Conservation (phyloP, 1,139 yeast genomes). For the Tardiomyces blankii region DNA sequence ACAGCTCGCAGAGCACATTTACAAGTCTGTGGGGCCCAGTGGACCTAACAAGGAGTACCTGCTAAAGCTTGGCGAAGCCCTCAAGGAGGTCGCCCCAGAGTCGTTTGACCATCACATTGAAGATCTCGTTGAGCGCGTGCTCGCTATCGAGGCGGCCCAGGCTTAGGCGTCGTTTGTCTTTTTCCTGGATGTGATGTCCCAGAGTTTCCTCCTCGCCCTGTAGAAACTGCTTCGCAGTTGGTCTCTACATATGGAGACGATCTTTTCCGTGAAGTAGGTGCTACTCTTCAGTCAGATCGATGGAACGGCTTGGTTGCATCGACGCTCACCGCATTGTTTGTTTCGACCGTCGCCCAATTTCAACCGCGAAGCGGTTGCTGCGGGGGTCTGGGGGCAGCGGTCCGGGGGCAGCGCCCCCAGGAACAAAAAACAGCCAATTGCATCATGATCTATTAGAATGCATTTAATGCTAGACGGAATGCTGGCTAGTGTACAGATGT, state of each 20-base stretch:
- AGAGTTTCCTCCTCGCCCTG: too few relatives aligned
- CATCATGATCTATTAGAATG: background rate
- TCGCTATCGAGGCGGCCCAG: conserved; percentile 2
- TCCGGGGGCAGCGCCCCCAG: background rate
- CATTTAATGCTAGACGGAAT: background rate
- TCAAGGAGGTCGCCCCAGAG: conserved; percentile 36
- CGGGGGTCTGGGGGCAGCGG: too few relatives aligned
- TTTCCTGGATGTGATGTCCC: background rate
- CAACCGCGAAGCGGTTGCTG: too few relatives aligned
- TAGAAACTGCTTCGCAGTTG: too few relatives aligned
- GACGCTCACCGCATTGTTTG: too few relatives aligned
- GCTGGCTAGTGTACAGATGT: background rate
- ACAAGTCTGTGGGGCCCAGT: conserved; percentile 57
- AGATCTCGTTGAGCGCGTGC: conserved; percentile 21
- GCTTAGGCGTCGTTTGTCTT: background rate
- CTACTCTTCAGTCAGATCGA: too few relatives aligned
- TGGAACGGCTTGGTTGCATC: too few relatives aligned
- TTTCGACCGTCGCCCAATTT: too few relatives aligned
- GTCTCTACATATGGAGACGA: background rate
- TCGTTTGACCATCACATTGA: conserved; percentile 27
- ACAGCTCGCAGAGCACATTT: conserved; percentile 52
- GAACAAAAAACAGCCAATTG: background rate
- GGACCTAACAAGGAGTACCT: conserved; percentile 73
- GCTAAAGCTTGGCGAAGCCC: conserved; percentile 39
- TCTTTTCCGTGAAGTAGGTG: too few relatives aligned